phyloP scores from a whole-genome alignment of 495 filamentous ascomycete genomes.

The Penicillium desertorum region DNA sequence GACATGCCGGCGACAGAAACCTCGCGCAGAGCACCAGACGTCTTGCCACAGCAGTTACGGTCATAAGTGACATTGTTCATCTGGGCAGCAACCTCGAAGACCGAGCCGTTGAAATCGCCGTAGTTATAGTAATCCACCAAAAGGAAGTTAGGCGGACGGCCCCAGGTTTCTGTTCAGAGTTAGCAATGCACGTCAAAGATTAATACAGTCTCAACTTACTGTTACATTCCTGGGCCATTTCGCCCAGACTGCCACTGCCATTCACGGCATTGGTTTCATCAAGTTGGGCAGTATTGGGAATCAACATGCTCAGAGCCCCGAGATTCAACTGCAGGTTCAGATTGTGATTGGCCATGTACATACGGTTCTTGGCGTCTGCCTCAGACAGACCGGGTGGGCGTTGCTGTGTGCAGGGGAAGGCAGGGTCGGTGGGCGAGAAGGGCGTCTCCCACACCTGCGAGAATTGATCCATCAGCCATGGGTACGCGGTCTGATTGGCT shows the following conservation, averaged over 20 bases:
- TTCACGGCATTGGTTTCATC: slow-evolving; percentile 67
- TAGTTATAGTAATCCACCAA: slow-evolving; percentile 87
- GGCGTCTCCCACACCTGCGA: slow-evolving; percentile 67
- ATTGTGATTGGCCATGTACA: slow-evolving; percentile 95
- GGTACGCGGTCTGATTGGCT: slow-evolving; percentile 72
- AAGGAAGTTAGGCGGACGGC: slow-evolving; percentile 76
- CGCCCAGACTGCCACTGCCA: slow-evolving; percentile 68
- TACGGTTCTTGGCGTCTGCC: slow-evolving; percentile 54
- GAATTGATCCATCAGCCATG: slow-evolving; percentile 67
- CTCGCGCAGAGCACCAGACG: slow-evolving; percentile 32
- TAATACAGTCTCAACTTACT: slow-evolving; percentile 33
- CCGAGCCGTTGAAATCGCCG: slow-evolving; percentile 71
- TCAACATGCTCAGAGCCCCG: slow-evolving; percentile 59
- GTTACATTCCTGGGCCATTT: slow-evolving; percentile 66
- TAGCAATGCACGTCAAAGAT: slow-evolving; percentile 6
- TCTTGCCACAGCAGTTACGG: slow-evolving; percentile 66
- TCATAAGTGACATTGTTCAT: slow-evolving; percentile 85
- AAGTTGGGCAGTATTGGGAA: slow-evolving; percentile 68
- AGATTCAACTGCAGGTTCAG: slow-evolving; percentile 71
- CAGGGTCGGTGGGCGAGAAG: slow-evolving; percentile 57
- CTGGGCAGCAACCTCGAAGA: slow-evolving; percentile 84
- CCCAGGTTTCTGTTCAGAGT: slow-evolving; percentile 52
- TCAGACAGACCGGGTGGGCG: slow-evolving; percentile 58
- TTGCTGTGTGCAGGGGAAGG: slow-evolving; percentile 60
- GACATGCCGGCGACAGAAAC: slow-evolving; percentile 24